Conservation (phyloP, 495 filamentous ascomycete genomes). For the Patellaria atrata region DNA sequence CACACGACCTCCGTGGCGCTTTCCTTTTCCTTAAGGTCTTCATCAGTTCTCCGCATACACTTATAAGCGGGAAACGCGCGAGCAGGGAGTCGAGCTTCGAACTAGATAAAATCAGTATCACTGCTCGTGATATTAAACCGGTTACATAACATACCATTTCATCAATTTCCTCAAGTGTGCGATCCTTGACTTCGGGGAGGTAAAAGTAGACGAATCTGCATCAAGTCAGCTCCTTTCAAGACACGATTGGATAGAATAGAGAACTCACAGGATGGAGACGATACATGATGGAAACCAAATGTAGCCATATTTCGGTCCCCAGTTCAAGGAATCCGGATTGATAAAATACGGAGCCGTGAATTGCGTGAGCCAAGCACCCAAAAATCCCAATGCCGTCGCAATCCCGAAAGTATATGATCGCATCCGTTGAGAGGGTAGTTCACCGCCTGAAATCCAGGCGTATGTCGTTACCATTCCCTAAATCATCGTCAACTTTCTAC, state of each 20-base stretch:
- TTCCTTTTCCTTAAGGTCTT: slow-evolving; percentile 5
- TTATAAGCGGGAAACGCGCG: slow-evolving; percentile 34
- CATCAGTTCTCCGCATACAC: slow-evolving; percentile 21
- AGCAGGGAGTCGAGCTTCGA: slow-evolving; percentile 33
- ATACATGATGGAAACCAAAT: slow-evolving; percentile 34
- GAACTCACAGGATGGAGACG: slow-evolving; percentile 31
- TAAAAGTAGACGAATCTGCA: slow-evolving; percentile 39
- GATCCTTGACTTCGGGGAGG: slow-evolving; percentile 40
- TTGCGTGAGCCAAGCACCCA: slow-evolving; percentile 40
- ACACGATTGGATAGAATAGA: too few species aligned
- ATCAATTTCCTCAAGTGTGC: slow-evolving; percentile 40
- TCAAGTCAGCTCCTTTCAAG: too few species aligned
- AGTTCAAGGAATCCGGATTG: slow-evolving; percentile 39
- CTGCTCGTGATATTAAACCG: slow-evolving; percentile 8
- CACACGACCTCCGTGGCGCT: slow-evolving; percentile 10
- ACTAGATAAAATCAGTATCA: too few species aligned
- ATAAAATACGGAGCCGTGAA: slow-evolving; percentile 50
- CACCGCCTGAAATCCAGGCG: slow-evolving; percentile 46
- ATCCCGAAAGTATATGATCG: slow-evolving; percentile 44
- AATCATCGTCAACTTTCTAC: not conserved
- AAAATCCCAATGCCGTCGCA: slow-evolving; percentile 38
- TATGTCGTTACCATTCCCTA: slow-evolving; percentile 37
- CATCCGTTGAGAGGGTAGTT: slow-evolving; percentile 41
- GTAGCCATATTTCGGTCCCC: slow-evolving; percentile 44
- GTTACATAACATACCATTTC: slow-evolving; percentile 29